Conservation (phyloP, 2,329 filamentous ascomycete species). For the Arthrobotrys conoides region DNA sequence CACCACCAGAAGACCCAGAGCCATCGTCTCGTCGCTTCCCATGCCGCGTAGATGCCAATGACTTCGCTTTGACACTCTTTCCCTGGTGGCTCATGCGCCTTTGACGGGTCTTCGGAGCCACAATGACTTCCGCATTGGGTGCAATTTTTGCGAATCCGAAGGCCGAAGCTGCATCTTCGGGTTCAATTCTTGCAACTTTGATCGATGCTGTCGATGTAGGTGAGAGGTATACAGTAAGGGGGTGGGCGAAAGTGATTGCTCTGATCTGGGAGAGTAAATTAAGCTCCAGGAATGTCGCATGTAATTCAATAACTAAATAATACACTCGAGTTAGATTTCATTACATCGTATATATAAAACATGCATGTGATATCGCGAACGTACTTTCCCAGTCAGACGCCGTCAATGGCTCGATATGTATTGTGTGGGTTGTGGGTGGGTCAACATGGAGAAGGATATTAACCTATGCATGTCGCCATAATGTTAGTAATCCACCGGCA, state of each 20-base stretch:
- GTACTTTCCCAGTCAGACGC: slow-evolving; percentile 94
- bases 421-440: slow-evolving; percentile 89
- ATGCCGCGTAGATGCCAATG: slow-evolving; percentile 54
- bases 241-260: slow-evolving; percentile 79
- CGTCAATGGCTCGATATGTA: slow-evolving; percentile 96
- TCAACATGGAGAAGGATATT: slow-evolving; percentile 83
- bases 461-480: slow-evolving; percentile 68
- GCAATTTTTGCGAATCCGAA: slow-evolving; percentile 86
- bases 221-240: slow-evolving; percentile 91
- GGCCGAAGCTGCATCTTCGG: slow-evolving; percentile 76
- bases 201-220: slow-evolving; percentile 96
- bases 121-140: slow-evolving; percentile 94
- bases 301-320: slow-evolving; percentile 83
- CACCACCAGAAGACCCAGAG: slow-evolving; percentile 63
- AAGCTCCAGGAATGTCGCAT: slow-evolving; percentile 93
- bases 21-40: slow-evolving; percentile 52
- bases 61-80: slow-evolving; percentile 60
- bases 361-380: slow-evolving; percentile 62
- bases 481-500: slow-evolving; percentile 31
- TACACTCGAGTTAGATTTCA: not conserved
- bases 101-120: slow-evolving; percentile 90
- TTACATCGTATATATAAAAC: not conserved
- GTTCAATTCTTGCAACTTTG: slow-evolving; percentile 84
- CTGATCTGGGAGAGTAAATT: slow-evolving; percentile 94
- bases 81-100: slow-evolving; percentile 70